phyloP scores from a whole-genome alignment of 345 rosid species.

The Lenwebbia sp. region DNA sequence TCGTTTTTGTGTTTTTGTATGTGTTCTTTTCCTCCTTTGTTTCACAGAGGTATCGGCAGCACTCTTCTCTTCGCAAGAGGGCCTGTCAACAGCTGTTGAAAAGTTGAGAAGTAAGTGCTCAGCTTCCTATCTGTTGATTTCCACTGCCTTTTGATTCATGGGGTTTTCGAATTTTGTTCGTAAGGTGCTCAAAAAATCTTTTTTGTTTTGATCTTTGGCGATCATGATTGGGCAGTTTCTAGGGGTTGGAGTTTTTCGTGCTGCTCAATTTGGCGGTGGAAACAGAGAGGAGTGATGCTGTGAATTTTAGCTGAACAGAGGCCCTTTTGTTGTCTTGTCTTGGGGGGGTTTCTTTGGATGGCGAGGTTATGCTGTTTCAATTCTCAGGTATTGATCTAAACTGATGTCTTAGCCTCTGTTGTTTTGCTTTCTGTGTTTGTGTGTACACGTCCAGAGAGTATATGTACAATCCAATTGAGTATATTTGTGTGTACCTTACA shows the following conservation, averaged over 20 bases:
- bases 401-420: not conserved
- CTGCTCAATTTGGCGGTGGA: not conserved
- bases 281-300: not conserved
- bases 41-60: not conserved
- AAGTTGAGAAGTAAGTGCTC: not conserved
- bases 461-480: not conserved
- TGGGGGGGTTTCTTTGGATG: not conserved
- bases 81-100: not conserved
- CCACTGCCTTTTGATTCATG: not conserved
- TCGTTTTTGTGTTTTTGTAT: not conserved
- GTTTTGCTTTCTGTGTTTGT: not conserved
- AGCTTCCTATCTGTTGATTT: not conserved
- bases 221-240: not conserved
- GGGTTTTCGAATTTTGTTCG: not conserved
- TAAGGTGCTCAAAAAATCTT: not conserved
- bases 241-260: not conserved
- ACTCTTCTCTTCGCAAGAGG: not conserved
- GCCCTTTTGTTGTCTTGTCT: not conserved
- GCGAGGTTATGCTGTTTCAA: not conserved
- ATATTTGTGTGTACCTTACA: not conserved
- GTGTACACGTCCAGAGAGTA: not conserved
- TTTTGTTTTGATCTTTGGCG: not conserved
- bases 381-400: not conserved
- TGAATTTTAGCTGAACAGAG: not conserved
- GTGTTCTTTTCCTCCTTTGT: not conserved